These are phyloP conservation scores for Wickerhamiella kurtzmanii DNA, from an alignment of 805 yeast genomes.

Conservation along the genomic window DNA sequence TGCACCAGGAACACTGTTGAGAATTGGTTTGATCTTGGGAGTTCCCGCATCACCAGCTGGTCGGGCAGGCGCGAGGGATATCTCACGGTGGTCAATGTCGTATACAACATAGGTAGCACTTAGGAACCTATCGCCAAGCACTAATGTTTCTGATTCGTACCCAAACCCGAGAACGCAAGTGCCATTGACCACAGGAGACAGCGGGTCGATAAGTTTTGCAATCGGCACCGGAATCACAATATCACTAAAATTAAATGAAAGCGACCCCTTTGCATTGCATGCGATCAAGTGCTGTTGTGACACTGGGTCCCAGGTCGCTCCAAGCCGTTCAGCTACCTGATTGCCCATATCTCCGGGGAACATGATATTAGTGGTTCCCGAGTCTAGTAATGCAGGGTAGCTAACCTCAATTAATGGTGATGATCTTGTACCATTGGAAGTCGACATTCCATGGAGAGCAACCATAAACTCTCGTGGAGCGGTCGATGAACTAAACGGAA, in stretches of 20 bases:
- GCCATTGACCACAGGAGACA: constrained; percentile 2
- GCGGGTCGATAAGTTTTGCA: constrained; percentile 2
- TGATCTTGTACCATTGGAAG: background rate
- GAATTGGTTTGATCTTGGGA: constrained; percentile 11
- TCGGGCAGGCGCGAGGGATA: constrained; percentile 41
- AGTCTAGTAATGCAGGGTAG: constrained; percentile 38
- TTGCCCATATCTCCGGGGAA: constrained; percentile 25
- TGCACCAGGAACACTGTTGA: constrained; percentile 19
- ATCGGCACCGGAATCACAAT: constrained; percentile 10
- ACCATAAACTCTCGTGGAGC: constrained; percentile 2
- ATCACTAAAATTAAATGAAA: constrained; percentile 11
- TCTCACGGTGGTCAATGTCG: constrained; percentile 42
- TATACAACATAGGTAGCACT: constrained; percentile 51
- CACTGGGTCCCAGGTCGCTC: constrained; percentile 12
- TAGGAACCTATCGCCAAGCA: constrained; percentile 54
- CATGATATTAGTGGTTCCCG: constrained; percentile 36
- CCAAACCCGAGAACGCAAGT: background rate
- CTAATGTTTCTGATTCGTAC: constrained; percentile 17
- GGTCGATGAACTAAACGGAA: background rate
- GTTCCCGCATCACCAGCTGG: background rate
- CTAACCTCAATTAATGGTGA: background rate
- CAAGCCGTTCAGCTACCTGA: constrained; percentile 1
- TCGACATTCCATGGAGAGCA: constrained; percentile 2
- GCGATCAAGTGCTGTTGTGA: constrained; percentile 23
- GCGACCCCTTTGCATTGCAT: constrained; percentile 1